Percentiles rank a stretch among this genome's conserved stretches.
Conservation (phyloP, 306 rosid genomes). For the Malus sylvestris region DNA sequence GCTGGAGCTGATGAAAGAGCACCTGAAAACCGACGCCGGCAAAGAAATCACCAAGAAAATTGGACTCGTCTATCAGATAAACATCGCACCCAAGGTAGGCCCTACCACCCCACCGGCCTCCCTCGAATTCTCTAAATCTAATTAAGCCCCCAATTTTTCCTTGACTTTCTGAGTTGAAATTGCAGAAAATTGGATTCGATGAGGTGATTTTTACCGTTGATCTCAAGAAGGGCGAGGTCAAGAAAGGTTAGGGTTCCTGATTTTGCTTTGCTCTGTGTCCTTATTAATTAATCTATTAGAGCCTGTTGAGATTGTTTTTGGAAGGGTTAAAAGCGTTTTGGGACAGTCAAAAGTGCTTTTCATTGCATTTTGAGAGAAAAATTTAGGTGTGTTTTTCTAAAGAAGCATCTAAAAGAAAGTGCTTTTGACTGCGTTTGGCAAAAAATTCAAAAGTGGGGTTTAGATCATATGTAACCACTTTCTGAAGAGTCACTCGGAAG, state of each 20-base stretch:
- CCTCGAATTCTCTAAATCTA: neutral
- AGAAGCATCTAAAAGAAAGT: no score
- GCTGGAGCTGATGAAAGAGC: constrained; percentile 73
- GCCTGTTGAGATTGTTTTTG: no score
- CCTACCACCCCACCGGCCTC: neutral
- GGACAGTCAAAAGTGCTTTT: no score
- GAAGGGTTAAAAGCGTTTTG: neutral
- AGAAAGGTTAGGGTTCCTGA: constrained; percentile 49
- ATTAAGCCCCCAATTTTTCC: neutral
- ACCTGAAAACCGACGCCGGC: constrained; percentile 67
- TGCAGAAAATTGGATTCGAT: constrained; percentile 73
- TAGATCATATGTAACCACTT: no score
- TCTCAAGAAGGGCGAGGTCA: constrained; percentile 83
- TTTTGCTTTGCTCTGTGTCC: neutral
- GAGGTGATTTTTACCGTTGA: constrained; percentile 70
- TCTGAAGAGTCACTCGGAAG: no score
- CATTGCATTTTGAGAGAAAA: no score
- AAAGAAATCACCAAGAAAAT: constrained; percentile 46
- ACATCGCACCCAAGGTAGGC: constrained; percentile 77
- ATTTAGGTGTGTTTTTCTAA: no score
- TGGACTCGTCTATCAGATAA: constrained; percentile 76
- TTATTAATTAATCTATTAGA: neutral
- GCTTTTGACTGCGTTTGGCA: no score
- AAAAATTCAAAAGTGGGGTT: no score
- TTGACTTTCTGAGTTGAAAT: neutral